Conservation (phyloP, 352 stramenopile species). For the Phytophthora ohioensis region DNA sequence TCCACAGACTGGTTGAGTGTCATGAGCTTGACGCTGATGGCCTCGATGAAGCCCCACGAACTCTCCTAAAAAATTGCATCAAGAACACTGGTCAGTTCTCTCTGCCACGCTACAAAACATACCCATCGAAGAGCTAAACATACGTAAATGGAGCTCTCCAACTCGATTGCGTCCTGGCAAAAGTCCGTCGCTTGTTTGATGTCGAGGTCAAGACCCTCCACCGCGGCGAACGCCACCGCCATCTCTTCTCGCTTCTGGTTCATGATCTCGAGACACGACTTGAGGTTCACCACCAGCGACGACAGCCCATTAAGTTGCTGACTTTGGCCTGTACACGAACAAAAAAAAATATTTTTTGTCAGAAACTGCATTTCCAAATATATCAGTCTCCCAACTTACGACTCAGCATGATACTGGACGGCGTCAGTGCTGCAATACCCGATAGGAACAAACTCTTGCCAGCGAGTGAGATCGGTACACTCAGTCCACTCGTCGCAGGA, state of each 20-base stretch:
- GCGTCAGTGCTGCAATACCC: slow-evolving; percentile 77
- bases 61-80: slow-evolving; percentile 59
- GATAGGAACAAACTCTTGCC: slow-evolving; percentile 89
- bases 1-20: slow-evolving; percentile 70
- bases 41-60: slow-evolving; percentile 82
- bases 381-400: slow-evolving; percentile 52
- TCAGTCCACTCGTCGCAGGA: slow-evolving; percentile 82
- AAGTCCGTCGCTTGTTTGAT: slow-evolving; percentile 86
- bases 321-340: slow-evolving; percentile 66
- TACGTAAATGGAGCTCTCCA: slow-evolving; percentile 79
- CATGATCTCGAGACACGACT: slow-evolving; percentile 88
- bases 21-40: slow-evolving; percentile 77
- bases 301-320: slow-evolving; percentile 81
- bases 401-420: slow-evolving; percentile 88
- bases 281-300: slow-evolving; percentile 83
- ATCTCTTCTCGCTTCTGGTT: slow-evolving; percentile 85
- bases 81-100: slow-evolving; percentile 19
- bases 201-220: slow-evolving; percentile 79
- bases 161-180: slow-evolving; percentile 82
- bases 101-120: slow-evolving; percentile 1
- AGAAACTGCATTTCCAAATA: slow-evolving; percentile 1
- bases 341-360: slow-evolving; percentile 2
- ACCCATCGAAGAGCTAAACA: slow-evolving; percentile 16
- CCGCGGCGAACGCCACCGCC: slow-evolving; percentile 72
- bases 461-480: slow-evolving; percentile 81